These are phyloP conservation scores for Eucalyptus curtisii DNA, from an alignment of 345 rosid genomes.

Conservation along the genomic window DNA sequence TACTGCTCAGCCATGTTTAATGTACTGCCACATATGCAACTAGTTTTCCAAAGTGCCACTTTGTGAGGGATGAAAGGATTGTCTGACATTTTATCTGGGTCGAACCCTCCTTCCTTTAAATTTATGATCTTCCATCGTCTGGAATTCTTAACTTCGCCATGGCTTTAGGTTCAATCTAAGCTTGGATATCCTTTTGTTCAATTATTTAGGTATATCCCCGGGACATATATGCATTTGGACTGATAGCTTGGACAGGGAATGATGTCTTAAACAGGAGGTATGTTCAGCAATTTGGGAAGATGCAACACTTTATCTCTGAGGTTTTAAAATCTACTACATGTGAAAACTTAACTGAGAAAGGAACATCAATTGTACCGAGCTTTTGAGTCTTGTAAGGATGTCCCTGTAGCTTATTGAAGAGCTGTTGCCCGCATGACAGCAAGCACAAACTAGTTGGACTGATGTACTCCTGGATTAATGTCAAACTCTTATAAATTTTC, in stretches of 20 bases:
- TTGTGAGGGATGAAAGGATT: neutral
- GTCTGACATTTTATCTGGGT: neutral
- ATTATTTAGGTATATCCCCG: conserved; percentile 67
- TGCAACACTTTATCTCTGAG: neutral
- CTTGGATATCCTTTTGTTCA: neutral
- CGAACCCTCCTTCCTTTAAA: neutral
- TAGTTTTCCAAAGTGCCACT: neutral
- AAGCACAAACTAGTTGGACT: neutral
- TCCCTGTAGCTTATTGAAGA: neutral
- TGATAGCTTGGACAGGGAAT: conserved; percentile 95
- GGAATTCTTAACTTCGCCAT: neutral
- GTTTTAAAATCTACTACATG: neutral
- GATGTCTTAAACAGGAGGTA: conserved; percentile 90
- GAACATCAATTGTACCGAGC: neutral
- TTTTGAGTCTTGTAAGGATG: neutral
- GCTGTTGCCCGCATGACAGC: neutral
- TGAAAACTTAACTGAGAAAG: neutral
- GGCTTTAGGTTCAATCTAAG: neutral
- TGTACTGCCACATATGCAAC: neutral
- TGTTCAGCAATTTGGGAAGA: neutral
- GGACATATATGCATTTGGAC: conserved; percentile 81
- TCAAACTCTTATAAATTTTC: neutral
- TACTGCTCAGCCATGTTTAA: neutral
- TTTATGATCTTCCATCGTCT: neutral
- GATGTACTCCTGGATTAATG: neutral